Evolutionary conservation across 768 basidiomycete species (phyloP).

Genomic region (Xerocomus potaroensis): DNA sequence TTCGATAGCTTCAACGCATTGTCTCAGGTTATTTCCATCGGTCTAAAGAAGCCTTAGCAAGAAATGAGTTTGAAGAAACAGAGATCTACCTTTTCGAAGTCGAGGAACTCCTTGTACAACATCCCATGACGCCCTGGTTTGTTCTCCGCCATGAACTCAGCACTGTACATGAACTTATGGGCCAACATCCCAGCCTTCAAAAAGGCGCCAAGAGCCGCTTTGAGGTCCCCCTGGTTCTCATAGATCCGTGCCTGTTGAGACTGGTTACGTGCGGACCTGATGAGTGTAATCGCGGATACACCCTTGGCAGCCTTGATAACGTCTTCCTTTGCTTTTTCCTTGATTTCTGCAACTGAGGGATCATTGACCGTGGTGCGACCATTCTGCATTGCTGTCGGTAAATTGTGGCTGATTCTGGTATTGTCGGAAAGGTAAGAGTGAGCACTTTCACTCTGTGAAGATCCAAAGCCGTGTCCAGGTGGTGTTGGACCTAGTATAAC

Average conservation of each 20-base stretch:
- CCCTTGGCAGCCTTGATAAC: conserved; percentile 53
- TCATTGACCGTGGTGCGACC: conserved; percentile 26
- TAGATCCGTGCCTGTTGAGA: conserved; percentile 45
- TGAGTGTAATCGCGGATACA: conserved; percentile 55
- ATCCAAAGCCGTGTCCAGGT: conserved; percentile 29
- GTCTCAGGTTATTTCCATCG: conserved; percentile 36
- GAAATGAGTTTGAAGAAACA: conserved; percentile 4
- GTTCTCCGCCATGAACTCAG: conserved; percentile 52
- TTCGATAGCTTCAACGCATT: conserved; percentile 43
- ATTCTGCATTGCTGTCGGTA: conserved; percentile 38
- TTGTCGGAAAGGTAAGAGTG: conserved; percentile 10
- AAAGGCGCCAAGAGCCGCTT: conserved; percentile 54
- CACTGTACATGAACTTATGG: conserved; percentile 54
- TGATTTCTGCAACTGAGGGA: conserved; percentile 44
- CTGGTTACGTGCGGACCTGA: conserved; percentile 59
- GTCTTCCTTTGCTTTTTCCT: conserved; percentile 41
- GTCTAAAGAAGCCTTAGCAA: conserved; percentile 27
- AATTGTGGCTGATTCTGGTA: conserved; percentile 14
- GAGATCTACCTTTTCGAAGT: conserved; percentile 59
- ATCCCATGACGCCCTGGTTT: conserved; percentile 47
- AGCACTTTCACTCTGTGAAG: conserved; percentile 24
- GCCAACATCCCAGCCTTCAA: conserved; percentile 59
- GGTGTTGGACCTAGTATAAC: conserved; percentile 37
- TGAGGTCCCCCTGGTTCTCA: conserved; percentile 58
- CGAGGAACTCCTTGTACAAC: conserved; percentile 58